Percentiles rank a stretch among this genome's conserved stretches.
Conservation (phyloP, 1,284 basidiomycete species). For the Psilocybe mexicana region DNA sequence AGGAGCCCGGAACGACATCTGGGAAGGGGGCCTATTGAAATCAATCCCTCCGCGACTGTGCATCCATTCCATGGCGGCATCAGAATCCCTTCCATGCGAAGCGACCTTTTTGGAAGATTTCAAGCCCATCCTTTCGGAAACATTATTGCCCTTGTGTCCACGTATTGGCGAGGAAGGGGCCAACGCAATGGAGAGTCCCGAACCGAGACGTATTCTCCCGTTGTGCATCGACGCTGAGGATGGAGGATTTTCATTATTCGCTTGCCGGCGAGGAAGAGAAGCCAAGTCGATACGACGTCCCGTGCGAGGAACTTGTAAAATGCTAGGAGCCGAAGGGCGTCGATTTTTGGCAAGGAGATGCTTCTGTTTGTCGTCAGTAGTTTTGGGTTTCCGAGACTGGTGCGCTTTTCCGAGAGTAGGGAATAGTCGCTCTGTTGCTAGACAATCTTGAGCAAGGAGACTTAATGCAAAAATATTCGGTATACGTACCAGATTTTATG, state of each 20-base stretch:
- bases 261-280: not conserved
- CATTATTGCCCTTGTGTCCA: too few species aligned
- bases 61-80: constrained; percentile 19
- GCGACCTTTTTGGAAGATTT: not conserved
- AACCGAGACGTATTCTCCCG: not conserved
- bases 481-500: too few species aligned
- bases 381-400: not conserved
- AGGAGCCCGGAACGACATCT: constrained; percentile 26
- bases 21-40: constrained; percentile 47
- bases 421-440: not conserved
- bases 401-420: not conserved
- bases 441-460: too few species aligned
- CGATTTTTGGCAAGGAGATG: constrained; percentile 3
- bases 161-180: not conserved
- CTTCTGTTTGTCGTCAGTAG: not conserved
- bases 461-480: too few species aligned
- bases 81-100: not conserved
- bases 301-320: constrained; percentile 10
- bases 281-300: not conserved
- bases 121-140: not conserved
- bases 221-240: not conserved
- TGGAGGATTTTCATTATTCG: not conserved
- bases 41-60: constrained; percentile 29
- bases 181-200: not conserved
- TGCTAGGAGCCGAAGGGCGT: constrained; percentile 23